Evolutionary conservation across 768 basidiomycete genomes (phyloP).

Genomic region (Mycena olivaceomarginata): DNA sequence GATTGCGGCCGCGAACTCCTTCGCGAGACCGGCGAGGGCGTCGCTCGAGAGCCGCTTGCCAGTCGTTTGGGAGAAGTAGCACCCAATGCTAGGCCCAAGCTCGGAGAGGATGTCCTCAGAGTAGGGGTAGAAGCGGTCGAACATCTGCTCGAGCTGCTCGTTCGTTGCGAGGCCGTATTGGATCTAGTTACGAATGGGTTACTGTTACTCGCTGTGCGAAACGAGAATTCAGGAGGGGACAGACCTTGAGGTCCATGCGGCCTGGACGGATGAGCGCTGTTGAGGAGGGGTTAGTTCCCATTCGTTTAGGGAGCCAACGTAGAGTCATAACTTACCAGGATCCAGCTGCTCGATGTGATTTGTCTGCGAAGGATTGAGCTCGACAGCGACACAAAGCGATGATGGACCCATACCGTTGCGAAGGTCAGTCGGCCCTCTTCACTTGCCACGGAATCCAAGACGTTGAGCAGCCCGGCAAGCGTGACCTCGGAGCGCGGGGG

Average conservation of each 20-base stretch:
- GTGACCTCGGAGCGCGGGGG: slow-evolving; percentile 50
- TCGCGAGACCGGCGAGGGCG: slow-evolving; percentile 36
- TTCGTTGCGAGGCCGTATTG: slow-evolving; percentile 51
- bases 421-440: slow-evolving; percentile 58
- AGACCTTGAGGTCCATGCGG: slow-evolving; percentile 54
- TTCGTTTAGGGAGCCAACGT: neutral
- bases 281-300: neutral
- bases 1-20: slow-evolving; percentile 51
- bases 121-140: slow-evolving; percentile 52
- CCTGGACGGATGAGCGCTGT: slow-evolving; percentile 55
- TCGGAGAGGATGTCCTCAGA: slow-evolving; percentile 1
- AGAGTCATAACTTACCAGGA: slow-evolving; percentile 43
- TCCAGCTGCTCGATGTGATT: slow-evolving; percentile 57
- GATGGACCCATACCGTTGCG: slow-evolving; percentile 50
- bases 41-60: slow-evolving; percentile 18
- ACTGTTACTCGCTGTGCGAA: neutral
- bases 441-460: slow-evolving; percentile 56
- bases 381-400: neutral
- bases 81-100: slow-evolving; percentile 23
- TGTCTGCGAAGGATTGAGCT: slow-evolving; percentile 39
- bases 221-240: neutral
- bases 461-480: slow-evolving; percentile 57
- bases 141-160: slow-evolving; percentile 52
- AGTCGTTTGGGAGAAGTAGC: slow-evolving; percentile 38
- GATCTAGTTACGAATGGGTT: slow-evolving; percentile 13